Evolutionary conservation across 108 stramenopile species (phyloP).

Genomic region (Nitzschia inconspicua): DNA sequence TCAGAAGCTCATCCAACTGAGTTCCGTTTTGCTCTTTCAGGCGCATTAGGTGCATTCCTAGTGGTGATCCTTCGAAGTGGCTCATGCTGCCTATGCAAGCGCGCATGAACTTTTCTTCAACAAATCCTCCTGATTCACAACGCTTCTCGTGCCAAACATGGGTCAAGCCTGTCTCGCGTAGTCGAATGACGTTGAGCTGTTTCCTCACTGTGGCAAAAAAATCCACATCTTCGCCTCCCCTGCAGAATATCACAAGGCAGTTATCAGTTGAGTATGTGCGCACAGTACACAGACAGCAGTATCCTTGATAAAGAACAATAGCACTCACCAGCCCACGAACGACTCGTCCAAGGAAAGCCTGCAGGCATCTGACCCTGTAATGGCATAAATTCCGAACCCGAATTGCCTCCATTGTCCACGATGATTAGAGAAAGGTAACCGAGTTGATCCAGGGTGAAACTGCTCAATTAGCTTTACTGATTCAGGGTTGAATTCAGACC

Average conservation of each 20-base stretch:
- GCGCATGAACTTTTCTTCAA: slow-evolving; percentile 1
- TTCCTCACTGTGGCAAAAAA: slow-evolving; percentile 10
- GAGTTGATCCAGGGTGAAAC: background rate
- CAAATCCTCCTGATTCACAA: slow-evolving; percentile 4
- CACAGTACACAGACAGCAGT: too few species aligned
- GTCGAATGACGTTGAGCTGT: slow-evolving; percentile 23
- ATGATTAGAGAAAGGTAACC: slow-evolving; percentile 11
- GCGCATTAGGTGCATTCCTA: slow-evolving; percentile 17
- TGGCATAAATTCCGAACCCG: slow-evolving; percentile 25
- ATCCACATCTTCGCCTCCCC: slow-evolving; percentile 20
- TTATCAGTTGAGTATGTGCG: too few species aligned
- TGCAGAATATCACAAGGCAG: too few species aligned
- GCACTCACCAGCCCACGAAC: slow-evolving; percentile 20
- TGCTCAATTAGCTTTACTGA: slow-evolving; percentile 24
- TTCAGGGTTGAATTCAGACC: slow-evolving; percentile 25
- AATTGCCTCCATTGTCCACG: slow-evolving; percentile 23
- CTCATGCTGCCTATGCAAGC: slow-evolving; percentile 20
- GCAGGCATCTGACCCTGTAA: slow-evolving; percentile 17
- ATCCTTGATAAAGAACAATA: too few species aligned
- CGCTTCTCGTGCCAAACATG: slow-evolving; percentile 11
- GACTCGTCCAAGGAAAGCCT: slow-evolving; percentile 6
- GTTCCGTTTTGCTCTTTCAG: slow-evolving; percentile 3
- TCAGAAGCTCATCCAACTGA: slow-evolving; percentile 11
- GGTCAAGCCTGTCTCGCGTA: slow-evolving; percentile 18
- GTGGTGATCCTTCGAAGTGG: slow-evolving; percentile 19